Evolutionary conservation across 2,329 filamentous ascomycete species (phyloP), one percentile per base, ranked within the genome.

Genomic region (Aspergillus japonicus): DNA sequence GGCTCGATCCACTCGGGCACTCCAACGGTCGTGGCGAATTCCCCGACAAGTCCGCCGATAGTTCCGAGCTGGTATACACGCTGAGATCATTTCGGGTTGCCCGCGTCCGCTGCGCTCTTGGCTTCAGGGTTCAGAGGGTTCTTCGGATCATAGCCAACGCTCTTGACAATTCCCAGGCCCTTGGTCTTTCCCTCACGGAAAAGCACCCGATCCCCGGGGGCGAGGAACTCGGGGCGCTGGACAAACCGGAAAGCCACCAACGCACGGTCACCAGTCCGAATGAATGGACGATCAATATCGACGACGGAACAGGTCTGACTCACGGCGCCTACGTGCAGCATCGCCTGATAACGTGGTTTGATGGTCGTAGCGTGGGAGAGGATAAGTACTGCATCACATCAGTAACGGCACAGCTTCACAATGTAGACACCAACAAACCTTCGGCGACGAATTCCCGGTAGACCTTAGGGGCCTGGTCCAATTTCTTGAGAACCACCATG

Each of bases 231-330:
- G 2, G 95, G 95, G 23, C 94, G 82, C 75, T 97, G 95, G 3
- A 97, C 89, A 71, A 99, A 99, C 10, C 89, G 87, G 78, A 99
- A 99, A 0, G 94, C 95, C 1, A 99, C 95, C 0, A 88, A 88
- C 2, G 95, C 95, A n/a, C 94, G 84, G 74, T 98, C 95, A 10
- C 95, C 95, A 0, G 94, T 97, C 7, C 95, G 87, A 65, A 99
- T 97, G 69, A 93, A 95, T 26, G 90, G 90, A n/a, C 94, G 88
- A 73, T 99, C 95, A 66, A 99, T 95, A 71, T 97, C 95, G 70
- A 99, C 96, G 72, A 99, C 97, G 11, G 92, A 88, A 72, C 95
- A 99, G 0, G 95, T 99, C 78, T 99, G 95, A 47, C 90, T 92
- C 48, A 99, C 90, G 0, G 95, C 91, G 0, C 95, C 95, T 4